Evolutionary conservation across 2,329 filamentous ascomycete species (phyloP).

Genomic region (Ophiocordyceps camponoti-saundersi): DNA sequence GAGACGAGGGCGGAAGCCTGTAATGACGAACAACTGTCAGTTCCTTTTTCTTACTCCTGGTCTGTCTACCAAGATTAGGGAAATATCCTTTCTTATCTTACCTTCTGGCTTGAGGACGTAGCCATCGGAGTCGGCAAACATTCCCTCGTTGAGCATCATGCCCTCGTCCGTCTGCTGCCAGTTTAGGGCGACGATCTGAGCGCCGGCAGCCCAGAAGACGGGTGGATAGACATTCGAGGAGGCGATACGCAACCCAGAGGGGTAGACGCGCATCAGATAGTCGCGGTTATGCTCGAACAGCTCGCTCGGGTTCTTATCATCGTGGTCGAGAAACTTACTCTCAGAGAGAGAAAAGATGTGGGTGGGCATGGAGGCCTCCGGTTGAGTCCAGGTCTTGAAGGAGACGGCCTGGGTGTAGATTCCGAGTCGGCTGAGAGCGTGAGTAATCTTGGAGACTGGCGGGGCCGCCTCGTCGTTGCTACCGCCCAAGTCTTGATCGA

Average conservation of each 20-base stretch:
- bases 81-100: slow-evolving; percentile 7
- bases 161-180: slow-evolving; percentile 86
- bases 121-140: slow-evolving; percentile 72
- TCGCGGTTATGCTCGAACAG: slow-evolving; percentile 71
- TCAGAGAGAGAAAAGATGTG: slow-evolving; percentile 55
- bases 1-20: slow-evolving; percentile 14
- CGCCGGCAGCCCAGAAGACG: slow-evolving; percentile 72
- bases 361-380: slow-evolving; percentile 46
- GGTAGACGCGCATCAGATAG: slow-evolving; percentile 78
- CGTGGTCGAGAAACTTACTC: slow-evolving; percentile 43
- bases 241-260: slow-evolving; percentile 61
- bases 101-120: slow-evolving; percentile 75
- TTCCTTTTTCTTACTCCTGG: no score
- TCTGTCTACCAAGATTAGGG: neutral
- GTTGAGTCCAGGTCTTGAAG: slow-evolving; percentile 63
- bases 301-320: slow-evolving; percentile 26
- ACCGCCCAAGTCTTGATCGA: slow-evolving; percentile 14
- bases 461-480: slow-evolving; percentile 21
- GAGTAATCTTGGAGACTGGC: slow-evolving; percentile 46
- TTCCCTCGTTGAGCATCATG: slow-evolving; percentile 91
- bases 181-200: slow-evolving; percentile 84
- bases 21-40: neutral
- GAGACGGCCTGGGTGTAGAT: slow-evolving; percentile 72
- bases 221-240: slow-evolving; percentile 80
- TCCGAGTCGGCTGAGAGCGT: slow-evolving; percentile 57